These are phyloP conservation scores for Rostrohypoxylon terebratum DNA, from an alignment of 495 filamentous ascomycete genomes.

Conservation along the genomic window DNA sequence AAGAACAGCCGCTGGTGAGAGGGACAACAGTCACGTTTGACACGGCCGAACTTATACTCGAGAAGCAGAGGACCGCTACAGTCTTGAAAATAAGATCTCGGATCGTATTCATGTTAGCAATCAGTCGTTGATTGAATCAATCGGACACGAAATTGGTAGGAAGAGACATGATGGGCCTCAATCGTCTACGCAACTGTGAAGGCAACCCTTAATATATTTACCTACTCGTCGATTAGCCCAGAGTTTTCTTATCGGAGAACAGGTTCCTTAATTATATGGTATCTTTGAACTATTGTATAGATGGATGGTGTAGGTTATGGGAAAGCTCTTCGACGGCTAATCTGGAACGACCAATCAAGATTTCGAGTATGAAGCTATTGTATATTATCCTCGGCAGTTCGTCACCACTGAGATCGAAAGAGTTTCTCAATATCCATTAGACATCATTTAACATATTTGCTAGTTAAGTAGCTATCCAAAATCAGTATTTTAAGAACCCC, in stretches of 20 bases:
- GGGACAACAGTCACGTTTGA: slow-evolving; percentile 31
- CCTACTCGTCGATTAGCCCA: background rate
- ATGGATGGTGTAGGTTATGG: background rate
- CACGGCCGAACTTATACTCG: background rate
- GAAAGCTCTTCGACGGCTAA: slow-evolving; percentile 20
- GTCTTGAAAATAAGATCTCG: background rate
- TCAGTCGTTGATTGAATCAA: background rate
- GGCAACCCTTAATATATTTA: background rate
- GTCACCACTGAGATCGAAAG: background rate
- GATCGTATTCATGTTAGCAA: background rate
- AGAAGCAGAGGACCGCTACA: background rate
- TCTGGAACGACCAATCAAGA: slow-evolving; percentile 16
- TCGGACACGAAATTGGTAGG: background rate
- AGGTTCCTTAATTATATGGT: background rate
- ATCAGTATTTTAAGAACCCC: too few species aligned
- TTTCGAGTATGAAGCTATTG: background rate
- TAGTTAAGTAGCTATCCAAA: too few species aligned
- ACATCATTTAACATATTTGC: too few species aligned
- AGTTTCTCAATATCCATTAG: too few species aligned
- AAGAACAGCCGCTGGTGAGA: slow-evolving; percentile 27
- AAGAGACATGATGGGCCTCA: background rate
- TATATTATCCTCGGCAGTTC: slow-evolving; percentile 28
- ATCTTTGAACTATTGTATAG: background rate
- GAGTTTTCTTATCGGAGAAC: background rate
- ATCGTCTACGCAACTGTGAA: background rate